Conservation (phyloP, 306 rosid genomes). For the Cucumis cinereus region DNA sequence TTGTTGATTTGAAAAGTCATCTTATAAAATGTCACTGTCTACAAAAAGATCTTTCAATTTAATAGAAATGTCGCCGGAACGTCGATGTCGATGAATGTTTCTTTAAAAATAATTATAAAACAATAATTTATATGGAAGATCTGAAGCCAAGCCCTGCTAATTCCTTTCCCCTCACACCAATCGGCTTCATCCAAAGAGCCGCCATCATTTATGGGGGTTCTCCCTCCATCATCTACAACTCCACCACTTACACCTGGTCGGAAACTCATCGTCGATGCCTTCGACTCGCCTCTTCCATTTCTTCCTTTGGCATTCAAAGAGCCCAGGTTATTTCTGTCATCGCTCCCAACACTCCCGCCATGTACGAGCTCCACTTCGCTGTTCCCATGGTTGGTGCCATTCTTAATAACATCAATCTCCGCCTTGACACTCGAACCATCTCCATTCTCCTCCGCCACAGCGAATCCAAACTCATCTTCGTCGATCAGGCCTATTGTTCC, state of each 20-base stretch:
- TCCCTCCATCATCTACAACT: slow-evolving; percentile 26
- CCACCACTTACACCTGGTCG: slow-evolving; percentile 42
- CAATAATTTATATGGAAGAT: not conserved
- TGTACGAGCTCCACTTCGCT: slow-evolving; percentile 70
- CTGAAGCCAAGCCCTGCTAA: slow-evolving; percentile 24
- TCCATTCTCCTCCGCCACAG: slow-evolving; percentile 51
- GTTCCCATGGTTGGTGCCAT: slow-evolving; percentile 61
- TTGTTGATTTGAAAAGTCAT: too few relatives aligned
- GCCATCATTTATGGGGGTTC: slow-evolving; percentile 27
- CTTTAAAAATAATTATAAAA: too few relatives aligned
- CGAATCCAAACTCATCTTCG: slow-evolving; percentile 55
- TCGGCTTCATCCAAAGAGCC: slow-evolving; percentile 39
- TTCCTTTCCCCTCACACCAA: slow-evolving; percentile 42
- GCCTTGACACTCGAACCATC: slow-evolving; percentile 42
- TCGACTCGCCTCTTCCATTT: slow-evolving; percentile 45
- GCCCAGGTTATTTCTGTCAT: slow-evolving; percentile 49
- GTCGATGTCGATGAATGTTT: too few relatives aligned
- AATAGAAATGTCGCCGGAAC: too few relatives aligned
- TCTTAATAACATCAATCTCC: slow-evolving; percentile 49
- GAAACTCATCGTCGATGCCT: slow-evolving; percentile 57
- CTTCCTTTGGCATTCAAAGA: slow-evolving; percentile 13
- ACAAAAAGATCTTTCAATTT: too few relatives aligned
- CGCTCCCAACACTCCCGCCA: slow-evolving; percentile 49
- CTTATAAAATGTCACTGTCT: too few relatives aligned
- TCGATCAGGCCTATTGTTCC: slow-evolving; percentile 15